Evolutionary conservation across 1,139 yeast species (phyloP).

Genomic region (Nakaseomyces nivariensis): DNA sequence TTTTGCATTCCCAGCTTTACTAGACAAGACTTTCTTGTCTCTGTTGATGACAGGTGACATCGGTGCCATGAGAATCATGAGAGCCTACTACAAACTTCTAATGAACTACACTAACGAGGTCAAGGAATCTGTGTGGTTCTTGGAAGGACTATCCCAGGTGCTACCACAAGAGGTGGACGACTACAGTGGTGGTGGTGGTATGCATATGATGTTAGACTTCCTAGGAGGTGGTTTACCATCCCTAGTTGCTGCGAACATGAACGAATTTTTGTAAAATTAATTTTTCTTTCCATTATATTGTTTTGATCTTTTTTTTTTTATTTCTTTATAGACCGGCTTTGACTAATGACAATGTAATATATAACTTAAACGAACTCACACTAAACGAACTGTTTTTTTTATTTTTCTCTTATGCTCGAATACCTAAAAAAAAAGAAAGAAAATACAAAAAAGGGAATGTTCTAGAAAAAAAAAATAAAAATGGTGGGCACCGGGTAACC

Average conservation of each 20-base stretch:
- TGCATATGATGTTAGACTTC: constrained; percentile 85
- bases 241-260: constrained; percentile 36
- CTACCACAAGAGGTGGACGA: constrained; percentile 79
- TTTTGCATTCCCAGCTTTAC: constrained; percentile 86
- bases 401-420: background rate
- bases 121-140: constrained; percentile 87
- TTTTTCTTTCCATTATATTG: background rate
- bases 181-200: constrained; percentile 79
- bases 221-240: constrained; percentile 66
- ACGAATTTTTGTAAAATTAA: background rate
- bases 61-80: constrained; percentile 81
- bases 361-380: background rate
- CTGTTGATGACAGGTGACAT: constrained; percentile 78
- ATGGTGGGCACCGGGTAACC: background rate
- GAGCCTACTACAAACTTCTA: constrained; percentile 73
- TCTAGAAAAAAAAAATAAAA: background rate
- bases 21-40: constrained; percentile 69
- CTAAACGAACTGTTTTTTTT: too few relatives aligned
- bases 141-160: constrained; percentile 84
- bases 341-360: background rate
- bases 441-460: background rate
- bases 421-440: background rate
- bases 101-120: constrained; percentile 76
- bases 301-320: background rate
- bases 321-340: background rate